These are phyloP conservation scores for Pseudonectria buxi DNA, from an alignment of 2,329 filamentous ascomycete genomes.

Conservation along the genomic window DNA sequence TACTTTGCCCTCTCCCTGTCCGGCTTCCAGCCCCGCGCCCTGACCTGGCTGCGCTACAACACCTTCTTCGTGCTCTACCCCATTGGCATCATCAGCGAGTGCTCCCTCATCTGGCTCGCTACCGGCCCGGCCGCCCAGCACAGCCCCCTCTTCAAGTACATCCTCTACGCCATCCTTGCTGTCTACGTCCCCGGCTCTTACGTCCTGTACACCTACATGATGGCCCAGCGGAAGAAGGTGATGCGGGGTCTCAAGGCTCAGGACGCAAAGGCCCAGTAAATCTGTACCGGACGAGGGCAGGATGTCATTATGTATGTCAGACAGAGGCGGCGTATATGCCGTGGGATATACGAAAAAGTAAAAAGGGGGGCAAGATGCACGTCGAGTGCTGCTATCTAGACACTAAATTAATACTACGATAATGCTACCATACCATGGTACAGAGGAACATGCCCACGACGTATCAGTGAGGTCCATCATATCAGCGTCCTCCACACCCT, in stretches of 20 bases:
- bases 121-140: conserved; percentile 49
- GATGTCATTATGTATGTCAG: background rate
- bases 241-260: conserved; percentile 54
- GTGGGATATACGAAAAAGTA: background rate
- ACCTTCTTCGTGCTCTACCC: conserved; percentile 93
- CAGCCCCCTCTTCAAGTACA: conserved; percentile 46
- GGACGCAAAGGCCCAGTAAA: conserved; percentile 33
- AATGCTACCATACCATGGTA: no score
- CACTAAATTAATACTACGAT: no score
- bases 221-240: conserved; percentile 78
- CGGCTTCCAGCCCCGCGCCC: conserved; percentile 52
- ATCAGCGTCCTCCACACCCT: no score
- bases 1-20: conserved; percentile 76
- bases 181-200: conserved; percentile 80
- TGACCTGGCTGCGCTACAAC: conserved; percentile 84
- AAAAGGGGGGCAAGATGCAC: background rate
- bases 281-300: no score
- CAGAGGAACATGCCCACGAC: no score
- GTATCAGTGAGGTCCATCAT: no score
- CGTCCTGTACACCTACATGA: conserved; percentile 90
- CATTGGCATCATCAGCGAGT: conserved; percentile 83
- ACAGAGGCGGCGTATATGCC: background rate
- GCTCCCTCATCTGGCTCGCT: conserved; percentile 67
- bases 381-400: no score
- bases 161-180: conserved; percentile 58